Conservation (phyloP, 768 basidiomycete species). For the Amanita rimosa region DNA sequence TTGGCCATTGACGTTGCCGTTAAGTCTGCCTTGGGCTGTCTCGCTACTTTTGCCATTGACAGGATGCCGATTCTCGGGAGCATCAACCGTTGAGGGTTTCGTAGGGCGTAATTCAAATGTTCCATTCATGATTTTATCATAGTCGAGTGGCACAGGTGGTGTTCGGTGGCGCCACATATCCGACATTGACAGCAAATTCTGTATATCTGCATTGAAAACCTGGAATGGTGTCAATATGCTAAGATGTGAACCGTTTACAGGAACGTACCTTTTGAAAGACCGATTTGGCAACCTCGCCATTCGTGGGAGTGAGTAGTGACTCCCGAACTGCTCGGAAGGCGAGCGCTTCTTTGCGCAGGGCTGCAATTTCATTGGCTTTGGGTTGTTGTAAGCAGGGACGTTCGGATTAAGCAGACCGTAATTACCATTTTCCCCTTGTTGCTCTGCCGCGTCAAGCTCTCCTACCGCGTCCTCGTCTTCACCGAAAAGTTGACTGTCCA, state of each 20-base stretch:
- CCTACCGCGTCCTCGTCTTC: constrained; percentile 75
- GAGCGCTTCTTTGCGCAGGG: constrained; percentile 78
- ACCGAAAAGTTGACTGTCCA: constrained; percentile 78
- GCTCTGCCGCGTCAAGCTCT: constrained; percentile 88
- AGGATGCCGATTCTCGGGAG: constrained; percentile 16
- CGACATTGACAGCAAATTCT: constrained; percentile 80
- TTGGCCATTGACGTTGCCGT: constrained; percentile 11
- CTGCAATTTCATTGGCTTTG: constrained; percentile 81
- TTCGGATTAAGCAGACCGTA: not conserved
- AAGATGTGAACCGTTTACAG: not conserved
- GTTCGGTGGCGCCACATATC: constrained; percentile 95
- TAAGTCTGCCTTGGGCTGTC: constrained; percentile 1
- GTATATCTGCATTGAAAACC: constrained; percentile 86
- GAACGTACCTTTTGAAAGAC: constrained; percentile 74
- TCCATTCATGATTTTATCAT: constrained; percentile 58
- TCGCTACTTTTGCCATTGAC: constrained; percentile 13
- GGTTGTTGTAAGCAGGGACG: not conserved
- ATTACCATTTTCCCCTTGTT: constrained; percentile 87
- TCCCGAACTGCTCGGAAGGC: constrained; percentile 78
- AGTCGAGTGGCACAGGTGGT: constrained; percentile 79
- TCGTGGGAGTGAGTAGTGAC: constrained; percentile 38
- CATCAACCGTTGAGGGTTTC: constrained; percentile 13
- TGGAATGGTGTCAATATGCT: constrained; percentile 18
- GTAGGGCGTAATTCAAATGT: constrained; percentile 36
- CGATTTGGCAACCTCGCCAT: constrained; percentile 41